Evolutionary conservation across 176 grass and related monocot genomes (phyloP), one percentile per base, ranked within the genome.

Genomic region (Phyllostachys edulis): DNA sequence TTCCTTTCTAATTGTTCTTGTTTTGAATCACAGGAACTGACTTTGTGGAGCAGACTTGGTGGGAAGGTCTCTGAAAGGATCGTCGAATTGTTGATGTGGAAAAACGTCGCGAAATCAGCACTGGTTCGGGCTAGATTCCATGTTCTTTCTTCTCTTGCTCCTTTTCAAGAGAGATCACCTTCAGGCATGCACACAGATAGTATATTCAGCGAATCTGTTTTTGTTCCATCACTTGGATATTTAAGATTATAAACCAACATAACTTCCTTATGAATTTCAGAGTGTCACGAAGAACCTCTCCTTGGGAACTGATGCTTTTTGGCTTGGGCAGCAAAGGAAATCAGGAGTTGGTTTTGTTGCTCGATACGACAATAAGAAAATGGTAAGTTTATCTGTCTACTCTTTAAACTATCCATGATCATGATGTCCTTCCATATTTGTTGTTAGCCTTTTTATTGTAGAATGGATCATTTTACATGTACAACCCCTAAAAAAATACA

Each of bases 211-310:
- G 7, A 69, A 21, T 46, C 11, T 63, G 14, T 37, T 82, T 49
- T 68, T 65, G 10, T 78, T 73, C 20, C 4, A 34, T 61, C 40
- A 44, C 47, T 55, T 75, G 14, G 16, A 32, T 61, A 61, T 2
- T 49, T 56, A 40, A 6, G 37, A 82, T 46, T 26, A 77, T 15
- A 45, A 70, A 6, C 14, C 27, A 69, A 47, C 55, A 75, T 74
- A n/a, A 67, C 40, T 89, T 79, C 26, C 5, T 60, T 79, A 36
- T 39, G 20, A 26, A 46, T 88, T 89, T 65, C 68, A 98, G 95
- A 98, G 90, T 91, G 87, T 98, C 63, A 88, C 87, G 2, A 92
- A 88, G 63, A 87, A 93, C 56, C 85, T 98, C 51, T 98, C 95
- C 11, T 67, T 94, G 81, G 92, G 95, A 63, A 87, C 84, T 83